These are phyloP conservation scores for Apiospora sp. DNA, from an alignment of 2,329 filamentous ascomycete species.

Conservation along the genomic window DNA sequence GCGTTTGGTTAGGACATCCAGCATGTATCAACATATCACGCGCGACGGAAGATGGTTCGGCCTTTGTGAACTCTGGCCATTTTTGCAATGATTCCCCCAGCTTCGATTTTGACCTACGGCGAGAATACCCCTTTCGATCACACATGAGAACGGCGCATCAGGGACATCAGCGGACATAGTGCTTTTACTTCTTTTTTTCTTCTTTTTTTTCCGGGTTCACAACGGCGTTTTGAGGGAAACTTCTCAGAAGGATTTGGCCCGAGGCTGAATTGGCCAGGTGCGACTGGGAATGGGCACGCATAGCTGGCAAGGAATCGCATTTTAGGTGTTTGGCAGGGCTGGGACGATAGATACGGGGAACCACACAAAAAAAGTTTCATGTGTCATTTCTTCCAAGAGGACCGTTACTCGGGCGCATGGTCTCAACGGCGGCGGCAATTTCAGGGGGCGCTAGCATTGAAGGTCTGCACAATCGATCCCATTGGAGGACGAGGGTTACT, in stretches of 20 bases:
- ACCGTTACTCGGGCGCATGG: background rate
- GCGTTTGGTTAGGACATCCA: slow-evolving; percentile 20
- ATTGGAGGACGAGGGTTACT: slow-evolving; percentile 13
- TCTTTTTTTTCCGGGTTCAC: slow-evolving; percentile 1
- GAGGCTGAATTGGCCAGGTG: slow-evolving; percentile 30
- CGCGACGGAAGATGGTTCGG: slow-evolving; percentile 24
- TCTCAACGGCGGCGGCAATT: slow-evolving; percentile 2
- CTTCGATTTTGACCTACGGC: slow-evolving; percentile 35
- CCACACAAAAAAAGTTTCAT: slow-evolving; percentile 37
- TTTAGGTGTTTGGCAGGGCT: slow-evolving; percentile 38
- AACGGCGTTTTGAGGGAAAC: background rate
- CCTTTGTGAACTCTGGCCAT: slow-evolving; percentile 28
- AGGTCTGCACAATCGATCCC: slow-evolving; percentile 19
- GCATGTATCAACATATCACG: slow-evolving; percentile 35
- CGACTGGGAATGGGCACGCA: slow-evolving; percentile 28
- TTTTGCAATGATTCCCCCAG: slow-evolving; percentile 33
- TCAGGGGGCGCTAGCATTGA: background rate
- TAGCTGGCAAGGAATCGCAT: slow-evolving; percentile 32
- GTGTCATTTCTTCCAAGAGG: background rate
- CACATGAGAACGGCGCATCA: slow-evolving; percentile 37
- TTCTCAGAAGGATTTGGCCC: slow-evolving; percentile 8
- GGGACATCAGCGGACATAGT: slow-evolving; percentile 30
- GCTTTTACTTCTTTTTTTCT: slow-evolving; percentile 17
- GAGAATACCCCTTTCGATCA: slow-evolving; percentile 39
- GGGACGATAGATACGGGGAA: slow-evolving; percentile 39